phyloP scores from a whole-genome alignment of 495 filamentous ascomycete species.

The Trichocladium antarcticum region DNA sequence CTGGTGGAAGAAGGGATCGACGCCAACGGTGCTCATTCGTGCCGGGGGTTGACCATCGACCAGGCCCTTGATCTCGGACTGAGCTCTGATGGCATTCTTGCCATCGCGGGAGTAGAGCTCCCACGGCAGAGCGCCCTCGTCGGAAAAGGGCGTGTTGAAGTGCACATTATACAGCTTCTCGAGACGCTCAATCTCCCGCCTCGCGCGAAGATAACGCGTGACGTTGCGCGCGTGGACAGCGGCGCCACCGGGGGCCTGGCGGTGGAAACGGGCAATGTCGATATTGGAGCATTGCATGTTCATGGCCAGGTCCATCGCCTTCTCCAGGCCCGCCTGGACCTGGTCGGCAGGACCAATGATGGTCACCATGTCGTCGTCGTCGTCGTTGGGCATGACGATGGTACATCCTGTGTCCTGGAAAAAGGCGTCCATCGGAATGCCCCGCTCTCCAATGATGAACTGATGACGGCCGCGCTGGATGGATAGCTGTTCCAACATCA shows the following conservation, averaged over 20 bases:
- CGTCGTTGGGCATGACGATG: conserved; percentile 62
- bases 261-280: conserved; percentile 66
- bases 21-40: conserved; percentile 52
- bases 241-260: conserved; percentile 57
- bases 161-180: conserved; percentile 67
- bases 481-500: conserved; percentile 60
- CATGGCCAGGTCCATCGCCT: conserved; percentile 68
- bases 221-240: conserved; percentile 71
- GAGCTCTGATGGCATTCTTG: conserved; percentile 70
- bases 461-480: conserved; percentile 75
- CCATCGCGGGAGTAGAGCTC: conserved; percentile 74
- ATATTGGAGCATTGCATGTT: conserved; percentile 68
- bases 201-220: conserved; percentile 69
- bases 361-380: conserved; percentile 68
- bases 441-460: conserved; percentile 77
- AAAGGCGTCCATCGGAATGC: conserved; percentile 70
- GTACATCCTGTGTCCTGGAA: conserved; percentile 82
- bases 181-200: conserved; percentile 63
- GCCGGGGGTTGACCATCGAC: conserved; percentile 71
- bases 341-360: conserved; percentile 68
- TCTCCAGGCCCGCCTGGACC: conserved; percentile 61
- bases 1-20: conserved; percentile 81
- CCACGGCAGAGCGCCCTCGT: conserved; percentile 58
- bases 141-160: conserved; percentile 60
- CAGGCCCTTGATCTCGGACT: conserved; percentile 68